Evolutionary conservation across 176 grass and related monocot species (phyloP).

Genomic region (Aegilops longissima): DNA sequence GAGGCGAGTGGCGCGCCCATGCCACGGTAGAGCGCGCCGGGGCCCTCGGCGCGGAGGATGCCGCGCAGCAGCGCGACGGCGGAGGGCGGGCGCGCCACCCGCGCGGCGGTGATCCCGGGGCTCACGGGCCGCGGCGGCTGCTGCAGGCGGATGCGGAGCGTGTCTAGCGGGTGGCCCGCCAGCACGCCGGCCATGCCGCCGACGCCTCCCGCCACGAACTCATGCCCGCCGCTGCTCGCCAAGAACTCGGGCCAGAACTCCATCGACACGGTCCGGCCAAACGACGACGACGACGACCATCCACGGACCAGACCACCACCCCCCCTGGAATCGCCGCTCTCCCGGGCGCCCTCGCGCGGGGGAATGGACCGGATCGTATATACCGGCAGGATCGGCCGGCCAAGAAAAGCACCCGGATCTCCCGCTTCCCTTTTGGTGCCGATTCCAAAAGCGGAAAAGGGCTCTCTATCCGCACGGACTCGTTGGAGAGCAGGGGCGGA

Average conservation of each 20-base stretch:
- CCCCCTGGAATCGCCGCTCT: not conserved
- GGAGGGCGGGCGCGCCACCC: conserved; percentile 23
- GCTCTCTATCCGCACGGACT: not conserved
- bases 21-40: conserved; percentile 90
- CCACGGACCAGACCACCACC: not conserved
- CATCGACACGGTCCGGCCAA: conserved; percentile 40
- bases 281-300: not conserved
- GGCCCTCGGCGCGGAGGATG: conserved; percentile 78
- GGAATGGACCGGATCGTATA: not conserved
- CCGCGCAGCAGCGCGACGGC: conserved; percentile 57
- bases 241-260: conserved; percentile 99
- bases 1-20: conserved; percentile 86
- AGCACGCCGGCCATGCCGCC: conserved; percentile 94
- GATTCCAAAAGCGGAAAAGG: conserved; percentile 7
- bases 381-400: not conserved
- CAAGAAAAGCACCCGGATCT: conserved; percentile 1
- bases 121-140: conserved; percentile 47
- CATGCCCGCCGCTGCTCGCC: conserved; percentile 72
- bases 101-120: conserved; percentile 28
- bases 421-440: not conserved
- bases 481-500: not conserved
- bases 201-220: conserved; percentile 82
- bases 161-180: conserved; percentile 88
- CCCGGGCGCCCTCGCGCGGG: not conserved
- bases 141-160: conserved; percentile 86